phyloP scores from a whole-genome alignment of 192 early-diverging fungal genomes.

The Coemansia reversa region DNA sequence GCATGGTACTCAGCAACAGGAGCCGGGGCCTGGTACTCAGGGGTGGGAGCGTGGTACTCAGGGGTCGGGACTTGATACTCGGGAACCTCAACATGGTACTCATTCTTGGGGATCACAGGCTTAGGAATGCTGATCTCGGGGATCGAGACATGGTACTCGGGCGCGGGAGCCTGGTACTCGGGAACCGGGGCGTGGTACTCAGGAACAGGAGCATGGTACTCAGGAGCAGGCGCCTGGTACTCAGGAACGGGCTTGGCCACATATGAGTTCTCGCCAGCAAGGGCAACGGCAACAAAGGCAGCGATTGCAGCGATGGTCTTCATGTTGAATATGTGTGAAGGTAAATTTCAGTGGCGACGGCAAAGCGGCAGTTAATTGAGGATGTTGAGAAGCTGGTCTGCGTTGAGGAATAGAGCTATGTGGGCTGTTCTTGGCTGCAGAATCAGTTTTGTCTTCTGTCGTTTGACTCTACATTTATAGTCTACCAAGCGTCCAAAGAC shows the following conservation, averaged over 20 bases:
- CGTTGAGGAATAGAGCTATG: constrained; percentile 7
- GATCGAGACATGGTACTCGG: constrained; percentile 10
- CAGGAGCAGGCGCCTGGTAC: constrained; percentile 17
- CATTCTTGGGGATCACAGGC: constrained; percentile 5
- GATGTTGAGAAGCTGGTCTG: not conserved
- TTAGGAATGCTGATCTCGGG: constrained; percentile 16
- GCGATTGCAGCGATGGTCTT: constrained; percentile 35
- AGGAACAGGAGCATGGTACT: constrained; percentile 20
- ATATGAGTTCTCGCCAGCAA: constrained; percentile 28
- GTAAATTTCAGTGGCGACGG: not conserved
- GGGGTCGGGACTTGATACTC: not conserved
- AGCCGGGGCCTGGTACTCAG: constrained; percentile 8
- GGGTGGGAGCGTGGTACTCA: constrained; percentile 10
- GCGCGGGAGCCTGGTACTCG: constrained; percentile 16
- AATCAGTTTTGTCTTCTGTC: too few species aligned
- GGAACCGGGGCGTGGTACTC: constrained; percentile 15
- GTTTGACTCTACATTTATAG: too few species aligned
- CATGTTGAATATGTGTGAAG: constrained; percentile 15
- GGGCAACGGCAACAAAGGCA: constrained; percentile 26
- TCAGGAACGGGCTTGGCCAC: constrained; percentile 23
- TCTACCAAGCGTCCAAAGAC: too few species aligned
- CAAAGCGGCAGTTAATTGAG: not conserved
- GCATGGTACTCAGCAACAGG: constrained; percentile 14
- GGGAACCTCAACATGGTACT: constrained; percentile 22
- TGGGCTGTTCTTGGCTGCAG: constrained; percentile 4